Base-by-base conservation (phyloP, 2,329 filamentous ascomycete species). In the Epichloe gansuensis region DNA sequence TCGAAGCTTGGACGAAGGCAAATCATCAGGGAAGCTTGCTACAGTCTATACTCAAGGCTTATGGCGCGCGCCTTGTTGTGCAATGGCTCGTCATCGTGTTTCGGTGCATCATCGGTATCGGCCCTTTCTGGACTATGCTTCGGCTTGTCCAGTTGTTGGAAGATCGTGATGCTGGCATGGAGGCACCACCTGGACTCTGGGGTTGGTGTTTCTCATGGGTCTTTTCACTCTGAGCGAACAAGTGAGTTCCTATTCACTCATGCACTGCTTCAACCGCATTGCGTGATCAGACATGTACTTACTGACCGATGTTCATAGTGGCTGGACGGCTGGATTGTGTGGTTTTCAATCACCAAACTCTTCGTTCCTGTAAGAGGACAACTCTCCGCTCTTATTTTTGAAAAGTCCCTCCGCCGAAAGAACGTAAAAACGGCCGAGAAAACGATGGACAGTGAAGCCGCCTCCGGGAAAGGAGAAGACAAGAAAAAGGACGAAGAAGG, bases 391-490 rank as follows among this genome's bases (percentile, higher is more conserved):
- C 73, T 89, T 7, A 78, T 91, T 15, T 91, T 91, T 59, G 78
- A 83, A 55, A 93, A 93, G 65, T 79, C 85, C 0, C 81, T 90
- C 74, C 77, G 83, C 44, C 78, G 83, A 48, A 91, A 91, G 63
- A 87, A 91, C 64, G 80, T 87, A 42, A 88, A 89, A 63, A 77
- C 80, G 11, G 73, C 78, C 4, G 72, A 72, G 38, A 81, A 77
- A 60, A 60, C 66, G 9, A 63, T 65, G 17, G 66, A 73, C 65
- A 45, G 63, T n/a, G 61, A 17, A 60, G 31, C 49, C 39, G 28
- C 50, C 39, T 28, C 59, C 39, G 63, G 55, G 25, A 65, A 69
- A 5, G 61, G 61, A 13, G 65, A 69, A 6, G 55, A 62, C 4
- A 64, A 67, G 11, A 65, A 70, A 7, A 69, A 72, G 0, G 70